phyloP scores from a whole-genome alignment of 2,329 filamentous ascomycete genomes.

The Emergomyces pasteurianus region DNA sequence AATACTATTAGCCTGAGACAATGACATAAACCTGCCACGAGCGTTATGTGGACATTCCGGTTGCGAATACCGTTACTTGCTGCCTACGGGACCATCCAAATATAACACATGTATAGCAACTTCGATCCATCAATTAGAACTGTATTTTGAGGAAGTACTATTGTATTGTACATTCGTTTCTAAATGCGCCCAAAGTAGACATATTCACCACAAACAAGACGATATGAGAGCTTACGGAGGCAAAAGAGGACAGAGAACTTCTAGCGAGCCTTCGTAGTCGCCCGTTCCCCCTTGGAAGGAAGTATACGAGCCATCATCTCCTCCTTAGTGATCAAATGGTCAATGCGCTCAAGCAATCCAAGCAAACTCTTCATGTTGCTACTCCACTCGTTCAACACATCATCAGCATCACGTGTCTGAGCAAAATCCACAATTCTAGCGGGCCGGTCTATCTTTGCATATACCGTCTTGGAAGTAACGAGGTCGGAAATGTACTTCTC shows the following conservation, averaged over 20 bases:
- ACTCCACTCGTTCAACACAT: slow-evolving; percentile 97
- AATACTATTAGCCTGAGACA: background rate
- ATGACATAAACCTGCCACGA: background rate
- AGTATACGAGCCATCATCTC: slow-evolving; percentile 99
- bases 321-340: slow-evolving; percentile 98
- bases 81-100: background rate
- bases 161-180: slow-evolving; percentile 1
- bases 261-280: slow-evolving; percentile 23
- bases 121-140: background rate
- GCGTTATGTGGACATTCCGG: background rate
- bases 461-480: slow-evolving; percentile 95
- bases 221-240: background rate
- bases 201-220: background rate
- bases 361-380: slow-evolving; percentile 92
- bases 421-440: slow-evolving; percentile 88
- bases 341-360: slow-evolving; percentile 76
- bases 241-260: background rate
- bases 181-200: background rate
- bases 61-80: background rate
- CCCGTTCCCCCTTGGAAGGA: slow-evolving; percentile 38
- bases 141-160: background rate
- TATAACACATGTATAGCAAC: background rate
- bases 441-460: slow-evolving; percentile 91
- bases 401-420: slow-evolving; percentile 86
- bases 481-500: slow-evolving; percentile 98